phyloP scores from a whole-genome alignment of 1,139 yeast genomes.

The Candida pseudoviswanathii region DNA sequence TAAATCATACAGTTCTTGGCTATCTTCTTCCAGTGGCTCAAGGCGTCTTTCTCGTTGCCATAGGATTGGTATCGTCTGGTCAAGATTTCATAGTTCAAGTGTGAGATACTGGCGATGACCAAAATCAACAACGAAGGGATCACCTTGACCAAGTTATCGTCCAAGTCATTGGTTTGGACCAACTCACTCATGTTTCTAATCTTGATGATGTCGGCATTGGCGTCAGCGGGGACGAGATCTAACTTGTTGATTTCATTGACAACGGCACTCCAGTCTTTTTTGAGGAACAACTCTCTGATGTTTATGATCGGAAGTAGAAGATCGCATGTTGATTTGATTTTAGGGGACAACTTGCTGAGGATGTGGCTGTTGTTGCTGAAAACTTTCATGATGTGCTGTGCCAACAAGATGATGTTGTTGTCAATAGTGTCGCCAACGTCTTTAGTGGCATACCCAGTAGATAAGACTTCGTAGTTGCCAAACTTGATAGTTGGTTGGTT shows the following conservation, averaged over 20 bases:
- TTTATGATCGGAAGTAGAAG: constrained; percentile 66
- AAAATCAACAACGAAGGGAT: constrained; percentile 80
- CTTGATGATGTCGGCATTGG: constrained; percentile 37
- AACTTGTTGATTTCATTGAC: constrained; percentile 58
- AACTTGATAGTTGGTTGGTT: constrained; percentile 56
- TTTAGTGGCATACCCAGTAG: constrained; percentile 18
- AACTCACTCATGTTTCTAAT: constrained; percentile 47
- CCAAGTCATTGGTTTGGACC: constrained; percentile 48
- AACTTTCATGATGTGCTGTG: constrained; percentile 56
- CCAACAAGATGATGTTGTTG: constrained; percentile 55
- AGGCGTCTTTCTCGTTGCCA: constrained; percentile 56
- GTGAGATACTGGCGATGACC: constrained; percentile 78
- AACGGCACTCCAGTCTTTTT: constrained; percentile 63
- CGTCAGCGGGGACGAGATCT: constrained; percentile 64
- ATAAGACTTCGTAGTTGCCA: constrained; percentile 36
- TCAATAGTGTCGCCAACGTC: constrained; percentile 35
- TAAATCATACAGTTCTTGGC: constrained; percentile 91
- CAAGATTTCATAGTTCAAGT: constrained; percentile 52
- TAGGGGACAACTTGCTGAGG: constrained; percentile 42
- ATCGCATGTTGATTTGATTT: constrained; percentile 63
- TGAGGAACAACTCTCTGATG: constrained; percentile 63
- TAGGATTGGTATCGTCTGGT: constrained; percentile 51
- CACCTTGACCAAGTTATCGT: constrained; percentile 74
- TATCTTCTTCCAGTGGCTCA: constrained; percentile 56
- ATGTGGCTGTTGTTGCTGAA: constrained; percentile 57